Base-by-base conservation (phyloP, 2,329 filamentous ascomycete genomes). In the Aspergillus fumigatus region DNA sequence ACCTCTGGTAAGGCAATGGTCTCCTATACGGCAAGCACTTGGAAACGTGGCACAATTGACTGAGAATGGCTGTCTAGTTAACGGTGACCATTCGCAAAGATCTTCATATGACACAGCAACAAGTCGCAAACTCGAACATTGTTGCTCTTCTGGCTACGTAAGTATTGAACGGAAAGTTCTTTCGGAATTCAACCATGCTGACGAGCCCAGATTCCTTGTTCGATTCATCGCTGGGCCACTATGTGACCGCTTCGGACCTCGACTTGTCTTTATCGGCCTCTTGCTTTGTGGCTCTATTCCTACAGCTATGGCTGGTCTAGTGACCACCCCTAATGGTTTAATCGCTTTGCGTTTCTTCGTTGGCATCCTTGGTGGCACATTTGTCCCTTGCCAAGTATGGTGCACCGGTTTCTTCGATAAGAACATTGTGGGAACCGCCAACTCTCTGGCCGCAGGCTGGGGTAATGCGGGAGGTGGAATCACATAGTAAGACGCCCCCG, bases 371-470 rank as follows among this genome's bases (percentile, higher is more conserved):
- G 75, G 75, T 26, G 75, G 73, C 11, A 75, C 71, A 14, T 77
- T 77, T 52, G 75, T 77, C 11, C 75, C 75, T 8, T 96, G 91
- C 72, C 91, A 95, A 70, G 92, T 96, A 6, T 96, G 92, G 90
- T 90, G 88, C 9, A 96, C 91, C 0, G 90, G 88, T 0, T 96
- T 96, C 79, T 96, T 91, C 71, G 92, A 97, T 76, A 94, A 92
- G 78, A 94, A 92, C 66, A 82, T 96, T 26, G 88, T 96, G 19
- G 92, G 92, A 50, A 92, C 90, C 5, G 90, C 91, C 59, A 97
- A 96, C 69, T 88, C 90, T 2, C 75, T 96, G 19, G 88, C 91
- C 1, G 92, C 87, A 45, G 92, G 92, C 14, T 88, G 89, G 77
- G 92, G 92, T 52, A 96, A 96, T 65, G 84, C 90, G 26, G 92